phyloP scores from a whole-genome alignment of 2,329 filamentous ascomycete species.

The Cladosporium cucumerinum region DNA sequence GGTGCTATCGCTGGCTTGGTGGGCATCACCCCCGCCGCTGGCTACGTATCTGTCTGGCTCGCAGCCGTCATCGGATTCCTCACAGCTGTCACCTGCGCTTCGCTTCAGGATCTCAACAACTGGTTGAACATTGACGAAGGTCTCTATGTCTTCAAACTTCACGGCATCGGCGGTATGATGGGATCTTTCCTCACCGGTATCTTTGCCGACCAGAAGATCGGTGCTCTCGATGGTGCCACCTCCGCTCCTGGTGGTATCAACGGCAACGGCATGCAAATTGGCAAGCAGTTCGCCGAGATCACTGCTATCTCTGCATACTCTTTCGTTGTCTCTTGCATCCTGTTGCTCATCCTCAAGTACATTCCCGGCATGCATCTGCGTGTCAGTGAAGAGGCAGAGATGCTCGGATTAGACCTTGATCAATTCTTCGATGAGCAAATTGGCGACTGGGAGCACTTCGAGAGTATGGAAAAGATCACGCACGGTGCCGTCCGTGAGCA shows the following conservation, averaged over 20 bases:
- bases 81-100: constrained; percentile 50
- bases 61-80: constrained; percentile 56
- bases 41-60: constrained; percentile 52
- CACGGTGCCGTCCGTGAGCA: constrained; percentile 25
- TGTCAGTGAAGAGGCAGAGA: constrained; percentile 54
- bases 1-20: constrained; percentile 58
- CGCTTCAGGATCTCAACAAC: constrained; percentile 50
- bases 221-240: constrained; percentile 50
- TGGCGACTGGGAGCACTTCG: constrained; percentile 33
- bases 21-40: constrained; percentile 58
- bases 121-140: constrained; percentile 57
- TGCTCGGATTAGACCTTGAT: constrained; percentile 53
- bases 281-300: constrained; percentile 56
- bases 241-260: constrained; percentile 51
- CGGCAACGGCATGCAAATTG: constrained; percentile 54
- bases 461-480: constrained; percentile 22
- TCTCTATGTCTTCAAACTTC: constrained; percentile 59
- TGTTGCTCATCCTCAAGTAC: constrained; percentile 53
- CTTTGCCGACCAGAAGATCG: constrained; percentile 51
- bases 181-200: constrained; percentile 58
- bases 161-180: constrained; percentile 56
- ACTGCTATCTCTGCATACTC: constrained; percentile 52
- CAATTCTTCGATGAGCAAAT: constrained; percentile 58
- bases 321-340: constrained; percentile 51
- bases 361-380: constrained; percentile 54